Evolutionary conservation across 495 filamentous ascomycete species (phyloP).

Genomic region (Tuber microsphaerosporum): DNA sequence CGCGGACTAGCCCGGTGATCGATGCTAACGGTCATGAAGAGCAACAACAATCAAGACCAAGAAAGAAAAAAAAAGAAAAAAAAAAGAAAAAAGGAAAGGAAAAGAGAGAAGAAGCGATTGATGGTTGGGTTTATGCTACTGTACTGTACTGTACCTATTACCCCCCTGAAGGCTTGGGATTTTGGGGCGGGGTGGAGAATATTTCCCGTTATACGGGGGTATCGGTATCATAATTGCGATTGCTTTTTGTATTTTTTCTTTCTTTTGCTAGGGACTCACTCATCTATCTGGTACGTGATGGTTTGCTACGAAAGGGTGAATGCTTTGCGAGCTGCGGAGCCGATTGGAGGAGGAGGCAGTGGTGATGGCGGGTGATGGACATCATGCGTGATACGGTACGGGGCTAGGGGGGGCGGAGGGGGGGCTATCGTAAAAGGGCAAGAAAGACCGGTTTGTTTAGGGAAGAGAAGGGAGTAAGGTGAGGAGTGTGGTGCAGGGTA

Average conservation of each 20-base stretch:
- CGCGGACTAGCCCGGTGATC: neutral
- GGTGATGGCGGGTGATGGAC: neutral
- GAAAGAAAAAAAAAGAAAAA: neutral
- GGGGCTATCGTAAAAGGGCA: neutral
- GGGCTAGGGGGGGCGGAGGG: neutral
- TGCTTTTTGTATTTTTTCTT: neutral
- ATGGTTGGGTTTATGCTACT: neutral
- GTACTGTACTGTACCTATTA: neutral
- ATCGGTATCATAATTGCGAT: neutral
- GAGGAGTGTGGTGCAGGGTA: neutral
- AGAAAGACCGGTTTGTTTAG: neutral
- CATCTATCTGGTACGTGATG: neutral
- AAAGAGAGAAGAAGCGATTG: too few relatives aligned
- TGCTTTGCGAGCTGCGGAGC: neutral
- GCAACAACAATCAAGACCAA: neutral
- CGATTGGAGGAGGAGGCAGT: neutral
- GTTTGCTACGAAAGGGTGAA: neutral
- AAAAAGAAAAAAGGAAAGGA: neutral
- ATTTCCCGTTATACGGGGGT: neutral
- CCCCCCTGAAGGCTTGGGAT: neutral
- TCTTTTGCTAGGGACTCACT: neutral
- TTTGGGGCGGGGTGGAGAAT: neutral
- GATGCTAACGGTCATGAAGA: neutral
- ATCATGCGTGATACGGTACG: neutral
- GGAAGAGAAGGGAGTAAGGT: neutral